Conservation (phyloP, 306 rosid species). For the Malus sieversii region DNA sequence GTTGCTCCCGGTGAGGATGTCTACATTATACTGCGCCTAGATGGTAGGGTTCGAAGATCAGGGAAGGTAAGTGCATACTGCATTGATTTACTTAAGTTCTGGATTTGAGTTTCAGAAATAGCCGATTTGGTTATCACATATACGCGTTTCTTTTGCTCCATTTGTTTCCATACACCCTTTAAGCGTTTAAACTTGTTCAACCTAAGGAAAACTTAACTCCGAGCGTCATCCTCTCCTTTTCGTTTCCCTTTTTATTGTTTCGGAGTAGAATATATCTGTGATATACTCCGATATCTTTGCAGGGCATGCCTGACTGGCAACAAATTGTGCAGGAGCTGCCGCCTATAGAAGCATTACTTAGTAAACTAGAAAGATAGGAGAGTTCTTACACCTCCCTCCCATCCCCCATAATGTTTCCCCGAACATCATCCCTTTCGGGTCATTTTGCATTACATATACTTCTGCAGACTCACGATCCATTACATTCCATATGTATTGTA, state of each 20-base stretch:
- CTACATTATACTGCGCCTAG: slow-evolving; percentile 78
- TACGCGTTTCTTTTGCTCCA: not conserved
- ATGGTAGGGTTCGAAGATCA: slow-evolving; percentile 95
- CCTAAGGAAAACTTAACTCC: not conserved
- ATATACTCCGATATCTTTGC: slow-evolving; percentile 17
- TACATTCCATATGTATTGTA: not conserved
- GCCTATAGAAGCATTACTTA: slow-evolving; percentile 72
- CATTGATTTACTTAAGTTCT: not conserved
- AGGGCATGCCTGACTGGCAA: slow-evolving; percentile 99
- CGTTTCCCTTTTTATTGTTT: not conserved
- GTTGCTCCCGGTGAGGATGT: slow-evolving; percentile 85
- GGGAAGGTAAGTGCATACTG: slow-evolving; percentile 58
- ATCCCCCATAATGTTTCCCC: not conserved
- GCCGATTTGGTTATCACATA: not conserved
- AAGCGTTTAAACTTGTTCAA: not conserved
- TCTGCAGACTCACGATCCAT: not conserved
- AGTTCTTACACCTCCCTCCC: not conserved
- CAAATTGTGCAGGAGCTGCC: slow-evolving; percentile 82
- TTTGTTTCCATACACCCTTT: not conserved
- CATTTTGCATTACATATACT: not conserved
- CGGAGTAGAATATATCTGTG: not conserved
- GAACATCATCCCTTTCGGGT: not conserved
- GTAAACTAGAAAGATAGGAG: slow-evolving; percentile 77
- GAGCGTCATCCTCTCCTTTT: not conserved
- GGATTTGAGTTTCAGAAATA: not conserved